Conservation (phyloP, 2,329 filamentous ascomycete genomes). For the Coniosporium tulheliwenetii region DNA sequence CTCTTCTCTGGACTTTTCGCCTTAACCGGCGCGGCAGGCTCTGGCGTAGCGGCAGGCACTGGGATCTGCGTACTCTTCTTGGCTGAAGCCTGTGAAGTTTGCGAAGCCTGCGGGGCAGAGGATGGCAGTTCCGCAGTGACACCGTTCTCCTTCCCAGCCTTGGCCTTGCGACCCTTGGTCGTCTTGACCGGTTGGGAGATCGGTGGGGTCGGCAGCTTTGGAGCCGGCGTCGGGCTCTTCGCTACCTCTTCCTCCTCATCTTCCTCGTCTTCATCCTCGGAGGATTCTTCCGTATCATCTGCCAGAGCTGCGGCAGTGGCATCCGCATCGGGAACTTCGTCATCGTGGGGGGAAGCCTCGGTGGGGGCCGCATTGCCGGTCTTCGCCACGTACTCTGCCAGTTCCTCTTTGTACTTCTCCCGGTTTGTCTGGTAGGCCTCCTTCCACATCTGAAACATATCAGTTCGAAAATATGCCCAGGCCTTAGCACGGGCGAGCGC, state of each 20-base stretch:
- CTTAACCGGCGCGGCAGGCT: constrained; percentile 8
- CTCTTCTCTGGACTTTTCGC: constrained; percentile 18
- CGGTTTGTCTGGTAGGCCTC: constrained; percentile 42
- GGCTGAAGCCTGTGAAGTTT: constrained; percentile 5
- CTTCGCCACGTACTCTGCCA: constrained; percentile 35
- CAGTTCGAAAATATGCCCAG: not conserved
- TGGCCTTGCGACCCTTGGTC: constrained; percentile 12
- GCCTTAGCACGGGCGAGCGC: constrained; percentile 6
- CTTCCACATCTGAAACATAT: constrained; percentile 32
- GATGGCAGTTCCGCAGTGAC: constrained; percentile 10
- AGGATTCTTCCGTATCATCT: constrained; percentile 2
- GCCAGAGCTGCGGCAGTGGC: constrained; percentile 1
- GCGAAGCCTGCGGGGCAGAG: not conserved
- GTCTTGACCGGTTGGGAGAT: constrained; percentile 14
- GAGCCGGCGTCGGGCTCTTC: constrained; percentile 17
- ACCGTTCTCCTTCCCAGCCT: constrained; percentile 17
- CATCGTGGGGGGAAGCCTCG: constrained; percentile 21
- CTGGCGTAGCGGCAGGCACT: constrained; percentile 4
- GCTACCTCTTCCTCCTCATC: constrained; percentile 14
- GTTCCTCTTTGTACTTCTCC: constrained; percentile 38
- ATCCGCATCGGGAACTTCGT: constrained; percentile 8
- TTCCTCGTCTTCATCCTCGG: constrained; percentile 11
- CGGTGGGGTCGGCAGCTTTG: constrained; percentile 12
- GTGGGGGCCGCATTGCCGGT: constrained; percentile 15
- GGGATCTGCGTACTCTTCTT: constrained; percentile 4